Evolutionary conservation across 2,329 filamentous ascomycete genomes (phyloP).

Genomic region (Penicillium vulpinum): DNA sequence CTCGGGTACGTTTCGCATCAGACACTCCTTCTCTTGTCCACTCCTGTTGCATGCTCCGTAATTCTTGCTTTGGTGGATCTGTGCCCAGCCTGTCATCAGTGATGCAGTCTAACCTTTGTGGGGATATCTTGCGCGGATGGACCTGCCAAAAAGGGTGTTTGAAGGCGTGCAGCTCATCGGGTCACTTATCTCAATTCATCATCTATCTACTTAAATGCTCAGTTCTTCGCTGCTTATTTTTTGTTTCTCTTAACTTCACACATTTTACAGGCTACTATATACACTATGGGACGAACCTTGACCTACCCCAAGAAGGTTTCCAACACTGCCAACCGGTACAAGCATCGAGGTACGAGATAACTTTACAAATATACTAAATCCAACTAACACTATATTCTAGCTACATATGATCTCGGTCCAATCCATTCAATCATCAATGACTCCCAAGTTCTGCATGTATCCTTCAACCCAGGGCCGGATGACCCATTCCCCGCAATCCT

Average conservation of each 20-base stretch:
- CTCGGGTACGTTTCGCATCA: conserved; percentile 14
- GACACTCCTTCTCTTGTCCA: neutral
- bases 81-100: neutral
- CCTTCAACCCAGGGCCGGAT: conserved; percentile 63
- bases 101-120: neutral
- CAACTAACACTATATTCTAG: conserved; percentile 43
- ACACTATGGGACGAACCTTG: conserved; percentile 44
- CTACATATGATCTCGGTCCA: conserved; percentile 68
- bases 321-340: conserved; percentile 68
- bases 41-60: neutral
- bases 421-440: conserved; percentile 76
- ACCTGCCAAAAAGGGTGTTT: conserved; percentile 15
- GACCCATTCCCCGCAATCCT: conserved; percentile 74
- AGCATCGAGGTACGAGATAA: conserved; percentile 56
- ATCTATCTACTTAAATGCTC: conserved; percentile 3
- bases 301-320: conserved; percentile 63
- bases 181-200: neutral
- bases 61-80: neutral
- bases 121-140: conserved; percentile 13
- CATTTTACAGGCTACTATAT: neutral
- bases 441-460: conserved; percentile 74
- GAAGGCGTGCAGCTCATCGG: conserved; percentile 3
- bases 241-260: neutral
- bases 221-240: neutral
- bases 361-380: neutral